Base-by-base conservation (phyloP, 2,329 filamentous ascomycete genomes). In the Aspergillus aculeatus region DNA sequence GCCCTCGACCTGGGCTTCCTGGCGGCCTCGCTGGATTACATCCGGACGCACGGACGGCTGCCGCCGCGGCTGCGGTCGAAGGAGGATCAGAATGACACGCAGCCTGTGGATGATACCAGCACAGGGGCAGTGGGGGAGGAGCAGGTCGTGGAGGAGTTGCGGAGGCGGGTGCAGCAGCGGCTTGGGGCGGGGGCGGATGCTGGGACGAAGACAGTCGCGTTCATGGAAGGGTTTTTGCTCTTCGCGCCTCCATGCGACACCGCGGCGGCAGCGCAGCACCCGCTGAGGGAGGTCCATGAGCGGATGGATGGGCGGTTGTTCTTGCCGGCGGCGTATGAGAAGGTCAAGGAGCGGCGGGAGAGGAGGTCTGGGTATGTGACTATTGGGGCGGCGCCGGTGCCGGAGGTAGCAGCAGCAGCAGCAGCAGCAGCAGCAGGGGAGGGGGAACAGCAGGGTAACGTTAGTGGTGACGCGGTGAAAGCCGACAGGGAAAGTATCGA, bases 141-240 rank as follows among this genome's bases (percentile, higher is more conserved):
- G 23, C 23, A 23, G 29, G 19, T 16, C 23, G 32, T 54, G 38
- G 19, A 19, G n/a, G n/a, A 23, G 29, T 14, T 29, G 50, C 10
- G n/a, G 31, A 41, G 29, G 29, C 21, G 35, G 26, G 12, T 32
- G 16, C n/a, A 14, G 29, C 19, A 16, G 32, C 32, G 32, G 32
- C 32, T 35, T 14, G 49, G 49, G 14, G 5, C 47, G 1, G 24
- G 16, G 23, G 10, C 16, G 31, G 50, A 31, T 19, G 21, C 59
- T 60, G 47, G 48, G 16, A 26, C 53, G 24, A 64, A 23, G 32
- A 79, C 79, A 0, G 77, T 95, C 26, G 93, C 87, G 62, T 81
- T 98, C 58, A 82, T 97, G 2, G 94, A 98, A 70, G 94, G 94
- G 0, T 97, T 98, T 72, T 81, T 98, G 0, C 83, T 98, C 1